Percentiles rank a stretch among this genome's conserved stretches.
These are phyloP conservation scores for Verticillium albo-atrum DNA, from an alignment of 2,329 filamentous ascomycete species.

Conservation along the genomic window DNA sequence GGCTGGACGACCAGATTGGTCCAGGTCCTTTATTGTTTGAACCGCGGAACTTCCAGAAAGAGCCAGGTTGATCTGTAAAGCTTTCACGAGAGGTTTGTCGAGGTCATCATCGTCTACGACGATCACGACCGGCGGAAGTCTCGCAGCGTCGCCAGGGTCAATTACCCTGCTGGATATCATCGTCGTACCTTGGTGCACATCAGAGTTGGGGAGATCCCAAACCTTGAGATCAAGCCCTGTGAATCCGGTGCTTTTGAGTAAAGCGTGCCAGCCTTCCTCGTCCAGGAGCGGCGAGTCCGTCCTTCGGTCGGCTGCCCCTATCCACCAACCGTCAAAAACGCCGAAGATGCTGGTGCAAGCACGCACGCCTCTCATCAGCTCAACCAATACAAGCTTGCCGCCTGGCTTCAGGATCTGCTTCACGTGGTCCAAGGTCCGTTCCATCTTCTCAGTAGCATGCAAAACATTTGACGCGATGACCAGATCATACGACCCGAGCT, in stretches of 20 bases:
- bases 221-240: conserved; percentile 18
- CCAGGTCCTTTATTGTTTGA: conserved; percentile 2
- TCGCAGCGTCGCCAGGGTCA: not conserved
- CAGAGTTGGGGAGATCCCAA: conserved; percentile 9
- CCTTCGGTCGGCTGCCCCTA: conserved; percentile 19
- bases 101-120: not conserved
- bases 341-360: conserved; percentile 16
- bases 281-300: conserved; percentile 18
- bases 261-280: conserved; percentile 13
- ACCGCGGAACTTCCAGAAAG: not conserved
- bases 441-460: conserved; percentile 22
- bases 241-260: conserved; percentile 13
- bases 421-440: conserved; percentile 18
- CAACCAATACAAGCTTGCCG: conserved; percentile 24
- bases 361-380: conserved; percentile 18
- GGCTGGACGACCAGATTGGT: conserved; percentile 5
- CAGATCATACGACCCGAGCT: conserved; percentile 18
- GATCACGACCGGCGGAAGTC: not conserved
- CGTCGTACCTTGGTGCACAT: conserved; percentile 8
- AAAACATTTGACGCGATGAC: conserved; percentile 25
- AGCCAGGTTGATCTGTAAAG: not conserved
- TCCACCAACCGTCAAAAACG: conserved; percentile 25
- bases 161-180: conserved; percentile 2
- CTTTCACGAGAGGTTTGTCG: not conserved
- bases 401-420: conserved; percentile 22